Conservation (phyloP, 2,329 filamentous ascomycete species). For the Hymenoscyphus salicellus region DNA sequence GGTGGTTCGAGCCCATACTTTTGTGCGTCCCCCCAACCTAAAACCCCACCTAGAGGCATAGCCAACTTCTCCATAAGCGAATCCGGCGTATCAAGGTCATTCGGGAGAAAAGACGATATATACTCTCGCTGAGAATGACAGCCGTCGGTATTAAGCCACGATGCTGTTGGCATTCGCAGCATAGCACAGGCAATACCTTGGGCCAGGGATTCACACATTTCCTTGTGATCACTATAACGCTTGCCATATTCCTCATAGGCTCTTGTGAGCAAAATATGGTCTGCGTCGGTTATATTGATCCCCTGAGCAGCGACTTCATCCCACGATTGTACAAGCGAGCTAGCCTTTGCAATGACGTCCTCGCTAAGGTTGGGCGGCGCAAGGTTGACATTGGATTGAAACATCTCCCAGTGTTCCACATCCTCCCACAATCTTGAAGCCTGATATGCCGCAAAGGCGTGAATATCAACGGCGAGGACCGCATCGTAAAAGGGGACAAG, state of each 20-base stretch:
- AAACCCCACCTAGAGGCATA: neutral
- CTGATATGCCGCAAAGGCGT: neutral
- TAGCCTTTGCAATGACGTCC: neutral
- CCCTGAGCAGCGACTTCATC: neutral
- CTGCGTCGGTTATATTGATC: neutral
- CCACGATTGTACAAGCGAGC: neutral
- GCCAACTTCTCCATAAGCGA: neutral
- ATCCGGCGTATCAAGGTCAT: neutral
- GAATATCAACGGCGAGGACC: neutral
- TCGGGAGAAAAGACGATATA: neutral
- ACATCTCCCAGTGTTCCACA: neutral
- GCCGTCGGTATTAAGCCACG: neutral
- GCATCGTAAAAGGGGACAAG: neutral
- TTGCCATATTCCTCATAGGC: slow-evolving; percentile 1
- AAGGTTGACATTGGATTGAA: neutral
- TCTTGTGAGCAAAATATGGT: neutral
- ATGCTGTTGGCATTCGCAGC: slow-evolving; percentile 1
- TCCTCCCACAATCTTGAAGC: neutral
- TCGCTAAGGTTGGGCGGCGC: neutral
- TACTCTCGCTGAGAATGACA: neutral
- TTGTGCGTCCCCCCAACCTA: neutral
- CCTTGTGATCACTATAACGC: neutral
- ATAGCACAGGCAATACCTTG: neutral
- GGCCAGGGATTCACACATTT: neutral
- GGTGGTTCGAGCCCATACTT: neutral